Base-by-base conservation (phyloP, 495 filamentous ascomycete species). In the Xylaria bambusicola region DNA sequence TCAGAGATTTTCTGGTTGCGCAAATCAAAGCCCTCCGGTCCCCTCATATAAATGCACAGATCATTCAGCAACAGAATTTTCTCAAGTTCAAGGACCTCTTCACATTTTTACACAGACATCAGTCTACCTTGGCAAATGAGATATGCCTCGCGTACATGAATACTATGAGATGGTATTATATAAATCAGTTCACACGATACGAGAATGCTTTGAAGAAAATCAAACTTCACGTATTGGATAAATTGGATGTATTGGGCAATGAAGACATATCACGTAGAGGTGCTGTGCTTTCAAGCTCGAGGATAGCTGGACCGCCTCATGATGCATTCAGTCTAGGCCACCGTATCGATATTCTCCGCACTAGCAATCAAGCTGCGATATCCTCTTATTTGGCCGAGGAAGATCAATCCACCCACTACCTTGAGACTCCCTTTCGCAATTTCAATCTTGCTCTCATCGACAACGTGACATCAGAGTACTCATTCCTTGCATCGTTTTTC, bases 91-190 rank as follows among this genome's bases (percentile, higher is more conserved):
- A 89, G 69, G 91, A 95, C 33, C 73, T 97, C 1, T 98, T 87
- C 73, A 79, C 82, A 26, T 98, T 97, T 68, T 81, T 98, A 33
- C 84, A 86, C 38, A 84, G 82, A 60, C 88, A 91, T 56, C 92
- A 98, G 63, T 77, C 86, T 1, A 77, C 83, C 24, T 82, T 98
- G 6, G 89, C 90, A 2, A 87, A 90, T 35, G 89, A 97, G 67
- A 96, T 98, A 62, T 85, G 84, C 18, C 90, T 93, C 74, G 94
- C 94, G 6, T 98, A 98, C 63, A 87, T 96, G 73, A 96, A 97
- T 74, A 98, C 94, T 7, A 97, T 98, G 93, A 85, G 92, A 44
- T 98, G 94, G 94, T 98, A 98, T 66, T 98, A 98, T 66, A 75
- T 86, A 38, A 93, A 88, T 58, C 87, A 97, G 71, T 98, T 98